A percentile compares a stretch with the other conserved stretches of the same genome.
Evolutionary conservation across 2,329 filamentous ascomycete species (phyloP).

Genomic region (Ascochyta lentis): DNA sequence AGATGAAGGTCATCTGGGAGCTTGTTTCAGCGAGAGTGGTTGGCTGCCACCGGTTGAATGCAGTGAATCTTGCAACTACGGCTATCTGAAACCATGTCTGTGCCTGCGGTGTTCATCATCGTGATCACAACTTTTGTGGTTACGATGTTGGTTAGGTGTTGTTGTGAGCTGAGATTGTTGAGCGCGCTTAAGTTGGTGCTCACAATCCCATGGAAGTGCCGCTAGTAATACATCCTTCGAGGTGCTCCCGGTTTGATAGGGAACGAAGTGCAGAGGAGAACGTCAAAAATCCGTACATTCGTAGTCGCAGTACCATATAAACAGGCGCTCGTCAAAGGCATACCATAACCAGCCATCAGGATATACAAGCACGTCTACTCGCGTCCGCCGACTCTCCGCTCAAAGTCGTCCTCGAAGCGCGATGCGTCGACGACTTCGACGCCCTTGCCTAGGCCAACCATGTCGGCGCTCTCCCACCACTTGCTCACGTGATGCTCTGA

Average conservation of each 20-base stretch:
- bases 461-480: conserved; percentile 82
- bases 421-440: conserved; percentile 87
- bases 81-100: too few species aligned
- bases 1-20: background rate
- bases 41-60: conserved; percentile 1
- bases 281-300: too few species aligned
- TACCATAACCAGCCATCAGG: background rate
- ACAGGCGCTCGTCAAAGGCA: conserved; percentile 8
- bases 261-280: too few species aligned
- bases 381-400: conserved; percentile 73
- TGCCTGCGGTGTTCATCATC: too few species aligned
- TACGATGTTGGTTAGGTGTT: too few species aligned
- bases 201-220: too few species aligned
- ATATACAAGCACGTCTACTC: conserved; percentile 37
- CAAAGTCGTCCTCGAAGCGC: conserved; percentile 86
- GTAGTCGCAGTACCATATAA: background rate
- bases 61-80: too few species aligned
- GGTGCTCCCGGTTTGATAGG: too few species aligned
- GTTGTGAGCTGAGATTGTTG: too few species aligned
- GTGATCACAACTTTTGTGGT: too few species aligned
- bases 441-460: conserved; percentile 84
- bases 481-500: conserved; percentile 50
- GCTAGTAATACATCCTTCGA: too few species aligned
- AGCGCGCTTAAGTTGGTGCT: too few species aligned
- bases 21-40: background rate